Evolutionary conservation across 176 grass and related monocot species (phyloP).

Genomic region (Urochloa ruziziensis): DNA sequence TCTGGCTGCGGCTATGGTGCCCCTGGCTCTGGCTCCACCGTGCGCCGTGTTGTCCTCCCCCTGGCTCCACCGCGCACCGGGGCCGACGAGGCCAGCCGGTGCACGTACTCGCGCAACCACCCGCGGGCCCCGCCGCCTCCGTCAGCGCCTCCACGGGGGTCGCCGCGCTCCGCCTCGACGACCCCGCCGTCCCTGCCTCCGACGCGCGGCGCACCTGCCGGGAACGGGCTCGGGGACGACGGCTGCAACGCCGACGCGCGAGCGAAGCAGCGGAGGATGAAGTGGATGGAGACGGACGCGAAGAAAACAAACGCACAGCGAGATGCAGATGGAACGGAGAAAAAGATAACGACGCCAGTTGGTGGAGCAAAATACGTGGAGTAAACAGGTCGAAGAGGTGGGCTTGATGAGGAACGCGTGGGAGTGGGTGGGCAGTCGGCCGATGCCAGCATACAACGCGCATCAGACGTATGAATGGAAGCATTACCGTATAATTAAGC

Average conservation of each 20-base stretch:
- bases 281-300: slow-evolving; percentile 72
- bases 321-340: too few species aligned
- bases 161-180: neutral
- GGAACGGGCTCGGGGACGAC: slow-evolving; percentile 15
- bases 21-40: slow-evolving; percentile 19
- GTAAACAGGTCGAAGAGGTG: too few species aligned
- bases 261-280: slow-evolving; percentile 73
- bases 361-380: too few species aligned
- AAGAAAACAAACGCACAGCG: slow-evolving; percentile 63
- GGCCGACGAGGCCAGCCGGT: slow-evolving; percentile 74
- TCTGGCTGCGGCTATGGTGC: slow-evolving; percentile 27
- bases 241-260: too few species aligned
- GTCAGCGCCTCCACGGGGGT: slow-evolving; percentile 59
- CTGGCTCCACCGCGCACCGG: slow-evolving; percentile 71
- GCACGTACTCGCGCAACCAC: slow-evolving; percentile 86
- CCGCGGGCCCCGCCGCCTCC: slow-evolving; percentile 70
- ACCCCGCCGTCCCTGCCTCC: neutral
- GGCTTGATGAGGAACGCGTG: too few species aligned
- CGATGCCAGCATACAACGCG: too few species aligned
- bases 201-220: slow-evolving; percentile 7
- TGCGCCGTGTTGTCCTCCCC: slow-evolving; percentile 37
- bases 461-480: too few species aligned
- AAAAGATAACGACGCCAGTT: too few species aligned
- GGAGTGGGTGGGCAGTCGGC: too few species aligned
- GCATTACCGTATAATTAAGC: too few species aligned